Evolutionary conservation across 2,329 filamentous ascomycete species (phyloP).

Genomic region (Teratosphaeria destructans): DNA sequence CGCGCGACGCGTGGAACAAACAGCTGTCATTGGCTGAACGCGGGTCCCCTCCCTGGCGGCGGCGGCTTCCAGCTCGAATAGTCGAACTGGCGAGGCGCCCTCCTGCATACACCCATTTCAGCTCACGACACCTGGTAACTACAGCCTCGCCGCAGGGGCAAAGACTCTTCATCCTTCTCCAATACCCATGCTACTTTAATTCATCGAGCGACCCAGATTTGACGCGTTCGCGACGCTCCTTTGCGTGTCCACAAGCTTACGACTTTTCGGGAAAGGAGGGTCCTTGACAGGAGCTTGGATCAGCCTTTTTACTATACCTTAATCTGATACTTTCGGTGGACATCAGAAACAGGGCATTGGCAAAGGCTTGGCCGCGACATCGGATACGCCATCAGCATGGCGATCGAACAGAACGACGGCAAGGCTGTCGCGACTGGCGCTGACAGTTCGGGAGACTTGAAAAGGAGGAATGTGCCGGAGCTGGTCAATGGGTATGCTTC

Average conservation of each 20-base stretch:
- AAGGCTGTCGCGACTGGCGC: conserved; percentile 26
- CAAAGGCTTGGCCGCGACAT: background rate
- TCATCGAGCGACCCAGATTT: background rate
- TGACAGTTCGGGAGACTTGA: conserved; percentile 33
- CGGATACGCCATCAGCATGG: background rate
- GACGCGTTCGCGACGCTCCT: background rate
- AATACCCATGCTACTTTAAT: background rate
- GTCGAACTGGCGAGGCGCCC: background rate
- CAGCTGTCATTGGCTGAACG: background rate
- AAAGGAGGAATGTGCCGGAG: conserved; percentile 34
- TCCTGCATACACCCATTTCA: background rate
- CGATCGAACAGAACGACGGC: background rate
- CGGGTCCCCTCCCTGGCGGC: background rate
- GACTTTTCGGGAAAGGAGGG: background rate
- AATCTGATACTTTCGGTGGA: background rate
- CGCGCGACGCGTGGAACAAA: background rate
- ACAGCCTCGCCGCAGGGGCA: background rate
- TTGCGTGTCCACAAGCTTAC: background rate
- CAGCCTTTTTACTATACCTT: background rate
- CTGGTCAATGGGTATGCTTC: conserved; percentile 24
- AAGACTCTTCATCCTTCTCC: background rate
- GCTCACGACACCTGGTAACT: background rate
- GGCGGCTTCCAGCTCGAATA: background rate
- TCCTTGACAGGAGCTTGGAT: background rate
- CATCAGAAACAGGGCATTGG: background rate